Evolutionary conservation across 768 basidiomycete species (phyloP).

Genomic region (Pleurotus platypus): DNA sequence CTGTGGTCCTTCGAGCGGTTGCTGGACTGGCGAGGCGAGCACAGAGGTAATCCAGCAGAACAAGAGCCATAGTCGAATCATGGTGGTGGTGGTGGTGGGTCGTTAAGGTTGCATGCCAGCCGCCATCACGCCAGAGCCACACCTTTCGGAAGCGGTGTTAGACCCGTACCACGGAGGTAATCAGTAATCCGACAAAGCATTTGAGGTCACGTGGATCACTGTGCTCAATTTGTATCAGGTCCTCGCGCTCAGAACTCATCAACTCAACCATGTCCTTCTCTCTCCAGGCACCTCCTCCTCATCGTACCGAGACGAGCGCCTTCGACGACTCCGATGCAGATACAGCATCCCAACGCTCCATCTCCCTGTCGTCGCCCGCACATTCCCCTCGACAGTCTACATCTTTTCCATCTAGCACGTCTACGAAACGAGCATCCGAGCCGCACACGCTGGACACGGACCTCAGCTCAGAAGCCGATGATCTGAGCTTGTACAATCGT

Average conservation of each 20-base stretch:
- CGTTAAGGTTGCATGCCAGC: slow-evolving; percentile 4
- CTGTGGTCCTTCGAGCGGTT: slow-evolving; percentile 7
- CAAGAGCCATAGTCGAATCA: slow-evolving; percentile 2
- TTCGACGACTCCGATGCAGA: slow-evolving; percentile 58
- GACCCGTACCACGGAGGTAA: neutral
- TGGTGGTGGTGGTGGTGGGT: neutral
- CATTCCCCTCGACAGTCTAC: slow-evolving; percentile 44
- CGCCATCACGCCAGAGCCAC: slow-evolving; percentile 3
- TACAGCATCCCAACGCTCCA: slow-evolving; percentile 76
- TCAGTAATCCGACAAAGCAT: neutral
- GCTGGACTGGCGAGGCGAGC: slow-evolving; percentile 13
- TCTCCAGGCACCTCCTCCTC: slow-evolving; percentile 23
- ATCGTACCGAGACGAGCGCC: slow-evolving; percentile 14
- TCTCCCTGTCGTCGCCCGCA: slow-evolving; percentile 67
- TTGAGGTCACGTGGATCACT: no score
- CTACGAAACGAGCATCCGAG: slow-evolving; percentile 38
- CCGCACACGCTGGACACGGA: slow-evolving; percentile 51
- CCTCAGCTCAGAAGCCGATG: slow-evolving; percentile 50
- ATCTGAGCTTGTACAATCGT: slow-evolving; percentile 45
- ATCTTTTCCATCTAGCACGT: slow-evolving; percentile 16
- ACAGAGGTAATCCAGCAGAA: slow-evolving; percentile 5
- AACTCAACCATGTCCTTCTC: slow-evolving; percentile 24
- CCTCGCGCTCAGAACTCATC: slow-evolving; percentile 23
- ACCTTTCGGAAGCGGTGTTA: slow-evolving; percentile 6
- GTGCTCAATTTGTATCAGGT: neutral